Evolutionary conservation across 371 early-diverging fungal species (phyloP).

Genomic region (Catenaria anguillulae): DNA sequence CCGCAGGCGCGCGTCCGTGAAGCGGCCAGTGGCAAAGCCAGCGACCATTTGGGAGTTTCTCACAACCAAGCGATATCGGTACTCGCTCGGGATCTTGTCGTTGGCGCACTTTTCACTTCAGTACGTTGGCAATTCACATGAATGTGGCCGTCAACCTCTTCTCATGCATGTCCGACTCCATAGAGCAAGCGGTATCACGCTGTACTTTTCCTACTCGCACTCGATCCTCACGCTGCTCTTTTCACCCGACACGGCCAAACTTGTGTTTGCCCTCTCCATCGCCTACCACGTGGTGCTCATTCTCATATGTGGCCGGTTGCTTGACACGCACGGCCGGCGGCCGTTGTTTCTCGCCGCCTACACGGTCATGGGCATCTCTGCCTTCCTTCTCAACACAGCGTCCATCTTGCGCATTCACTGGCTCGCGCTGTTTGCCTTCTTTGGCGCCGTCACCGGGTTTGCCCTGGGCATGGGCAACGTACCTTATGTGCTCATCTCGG

Average conservation of each 20-base stretch:
- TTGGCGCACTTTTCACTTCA: constrained; percentile 3
- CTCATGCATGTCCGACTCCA: no score
- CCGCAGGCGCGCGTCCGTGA: no score
- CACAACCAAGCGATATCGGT: neutral
- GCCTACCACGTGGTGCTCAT: constrained; percentile 1
- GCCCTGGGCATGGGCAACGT: constrained; percentile 4
- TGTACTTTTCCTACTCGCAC: neutral
- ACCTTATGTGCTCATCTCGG: neutral
- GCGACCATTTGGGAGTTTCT: neutral
- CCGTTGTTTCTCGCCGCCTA: neutral
- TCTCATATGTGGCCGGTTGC: neutral
- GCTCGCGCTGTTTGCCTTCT: neutral
- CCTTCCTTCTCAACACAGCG: neutral
- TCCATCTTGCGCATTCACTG: neutral
- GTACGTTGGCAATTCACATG: no score
- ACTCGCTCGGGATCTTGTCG: neutral
- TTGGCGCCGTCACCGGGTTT: constrained; percentile 3
- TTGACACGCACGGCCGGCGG: neutral
- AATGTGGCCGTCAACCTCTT: no score
- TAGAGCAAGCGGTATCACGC: neutral
- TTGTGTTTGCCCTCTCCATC: neutral
- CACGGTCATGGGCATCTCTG: constrained; percentile 1
- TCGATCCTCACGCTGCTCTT: constrained; percentile 4
- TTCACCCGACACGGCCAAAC: neutral
- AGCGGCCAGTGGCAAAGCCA: no score